Evolutionary conservation across 768 basidiomycete species (phyloP), one percentile per base, ranked within the genome.

Genomic region (Phaeotremella fagi): DNA sequence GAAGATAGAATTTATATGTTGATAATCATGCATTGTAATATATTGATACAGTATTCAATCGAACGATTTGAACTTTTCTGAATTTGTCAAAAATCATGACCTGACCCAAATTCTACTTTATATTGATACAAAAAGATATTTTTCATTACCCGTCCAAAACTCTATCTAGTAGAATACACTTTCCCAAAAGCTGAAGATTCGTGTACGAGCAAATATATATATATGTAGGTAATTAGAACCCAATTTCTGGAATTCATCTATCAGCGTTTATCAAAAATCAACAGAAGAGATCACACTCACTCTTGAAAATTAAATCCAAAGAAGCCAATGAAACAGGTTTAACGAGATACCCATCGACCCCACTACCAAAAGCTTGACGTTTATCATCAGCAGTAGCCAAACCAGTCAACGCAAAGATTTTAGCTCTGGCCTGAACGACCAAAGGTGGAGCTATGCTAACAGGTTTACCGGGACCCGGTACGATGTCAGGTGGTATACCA

Each of bases 311-410:
- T 3, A 62, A 36, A 53, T 91, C 86, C 18, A 97, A 75, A 15
- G 85, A 90, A 68, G 86, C 89, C 77, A 97, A 87, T n/a, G 88
- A 87, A 18, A 97, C 90, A 11, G 92, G 92, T 74, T 97, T 97
- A 52, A 95, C 88, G 18, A 94, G 81, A 66, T 94, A 94, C 77
- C 92, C 91, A 60, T 95, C 88, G 46, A 97, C 90, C 0, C 92
- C 92, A 47, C 87, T 88, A 41, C 88, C 85, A 59, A 94, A 94
- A 0, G 92, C 92, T 61, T 82, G 80, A 22, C 88, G 81, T 72
- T 92, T 94, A 72, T 97, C 90, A 69, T 95, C 92, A 3, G 87
- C 75, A 6, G 91, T 89, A 16, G 92, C 92, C 83, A 90, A 86
- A 20, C 92, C 92, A 0, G 91, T 95, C 52, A 97, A 76, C 3